Base-by-base conservation (phyloP, 371 early-diverging fungal genomes). In the Saksenaea oblongispora region DNA sequence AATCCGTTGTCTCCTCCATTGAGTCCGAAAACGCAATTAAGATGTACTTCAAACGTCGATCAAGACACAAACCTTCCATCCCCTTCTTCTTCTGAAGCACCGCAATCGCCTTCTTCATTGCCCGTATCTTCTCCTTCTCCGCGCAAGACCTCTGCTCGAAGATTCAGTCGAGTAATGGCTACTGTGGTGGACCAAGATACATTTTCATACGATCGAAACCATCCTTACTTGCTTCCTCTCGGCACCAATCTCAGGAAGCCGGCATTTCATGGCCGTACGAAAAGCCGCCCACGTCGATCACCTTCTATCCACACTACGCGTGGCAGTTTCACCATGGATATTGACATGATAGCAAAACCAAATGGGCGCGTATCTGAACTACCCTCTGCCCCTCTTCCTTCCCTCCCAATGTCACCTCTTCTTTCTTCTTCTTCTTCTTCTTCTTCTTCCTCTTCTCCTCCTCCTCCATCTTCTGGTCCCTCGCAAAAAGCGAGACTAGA, bases 251-350 rank as follows among this genome's bases (percentile, higher is more conserved):
- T 8, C 22, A 47, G 27, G 51, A 47, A 47, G 18, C 51, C 24
- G 51, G 51, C 51, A 47, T 47, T 22, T 47, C 51, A 22, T 11
- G 51, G 51, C 51, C 51, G 51, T 47, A 10, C 51, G 10, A 47
- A 47, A 47, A 47, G 51, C 24, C 51, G 51, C 10, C 51, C 51
- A 18, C 51, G 24, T 47, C 51, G 51, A 47, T 47, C 51, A 22
- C 51, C 51, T 18, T 22, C 51, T 22, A 22, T 47, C 22, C 17
- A 10, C 9, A 22, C 17, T 22, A 47, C 51, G 51, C 51, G 51
- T 47, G 51, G 51, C 7, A 47, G 51, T 47, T 47, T 47, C 24
- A 47, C 51, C 4, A 47, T 47, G 51, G 51, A 47, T 47, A 47
- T 47, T 10, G n/a, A 47, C 22, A 22, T 22, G 22, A 18, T 47